Percentiles rank a stretch among this genome's conserved stretches.
phyloP scores from a whole-genome alignment of 176 grass and related monocot species.

The Leersia perrieri region DNA sequence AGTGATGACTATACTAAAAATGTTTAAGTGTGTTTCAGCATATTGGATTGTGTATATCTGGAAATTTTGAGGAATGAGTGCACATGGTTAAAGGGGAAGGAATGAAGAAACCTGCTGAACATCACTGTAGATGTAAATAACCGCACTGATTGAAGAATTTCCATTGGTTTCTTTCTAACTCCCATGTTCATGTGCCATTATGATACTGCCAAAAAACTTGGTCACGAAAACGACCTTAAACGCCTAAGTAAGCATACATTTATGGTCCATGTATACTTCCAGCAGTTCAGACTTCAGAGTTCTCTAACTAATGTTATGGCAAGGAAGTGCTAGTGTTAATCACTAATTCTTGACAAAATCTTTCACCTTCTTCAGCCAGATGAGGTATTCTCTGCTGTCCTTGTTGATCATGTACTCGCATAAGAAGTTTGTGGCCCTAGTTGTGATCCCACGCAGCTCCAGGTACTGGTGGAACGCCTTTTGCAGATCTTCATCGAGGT shows the following conservation, averaged over 20 bases:
- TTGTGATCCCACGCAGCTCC: conserved; percentile 76
- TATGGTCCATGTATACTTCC: not conserved
- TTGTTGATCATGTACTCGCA: conserved; percentile 98
- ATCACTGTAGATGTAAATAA: not conserved
- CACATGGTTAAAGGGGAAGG: not conserved
- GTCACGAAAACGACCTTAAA: not conserved
- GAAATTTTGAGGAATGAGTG: not conserved
- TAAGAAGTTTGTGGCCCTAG: conserved; percentile 82
- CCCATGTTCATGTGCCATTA: not conserved
- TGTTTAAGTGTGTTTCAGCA: not conserved
- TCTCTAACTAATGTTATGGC: not conserved
- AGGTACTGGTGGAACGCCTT: conserved; percentile 90
- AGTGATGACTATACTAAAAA: not conserved
- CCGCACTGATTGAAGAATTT: not conserved
- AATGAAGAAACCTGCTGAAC: not conserved
- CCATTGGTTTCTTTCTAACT: not conserved
- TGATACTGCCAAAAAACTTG: conserved; percentile 13
- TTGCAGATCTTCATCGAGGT: conserved; percentile 94
- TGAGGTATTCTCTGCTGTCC: conserved; percentile 83
- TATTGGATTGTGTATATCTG: not conserved
- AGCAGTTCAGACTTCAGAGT: not conserved
- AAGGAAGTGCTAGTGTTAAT: not conserved
- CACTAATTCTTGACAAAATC: conserved; percentile 59
- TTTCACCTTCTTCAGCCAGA: conserved; percentile 88
- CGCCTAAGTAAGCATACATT: not conserved